phyloP scores from a whole-genome alignment of 805 yeast genomes.

The Ogataea trehaloabstinens region DNA sequence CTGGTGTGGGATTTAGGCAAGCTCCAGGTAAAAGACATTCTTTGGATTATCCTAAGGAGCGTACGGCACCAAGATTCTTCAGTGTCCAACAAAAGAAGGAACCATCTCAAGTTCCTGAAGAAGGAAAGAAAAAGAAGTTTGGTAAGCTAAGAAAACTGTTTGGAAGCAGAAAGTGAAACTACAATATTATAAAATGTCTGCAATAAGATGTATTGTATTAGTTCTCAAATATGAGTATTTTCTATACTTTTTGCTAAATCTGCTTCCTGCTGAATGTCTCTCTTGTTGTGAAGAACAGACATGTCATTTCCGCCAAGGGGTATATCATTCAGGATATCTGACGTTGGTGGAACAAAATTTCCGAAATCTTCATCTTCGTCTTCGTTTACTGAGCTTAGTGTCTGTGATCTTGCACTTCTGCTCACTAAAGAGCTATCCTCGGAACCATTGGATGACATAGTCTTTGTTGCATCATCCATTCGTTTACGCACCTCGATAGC shows the following conservation, averaged over 20 bases:
- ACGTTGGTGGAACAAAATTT: constrained; percentile 28
- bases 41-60: constrained; percentile 1
- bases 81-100: constrained; percentile 24
- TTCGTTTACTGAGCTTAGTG: constrained; percentile 18
- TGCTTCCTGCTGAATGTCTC: constrained; percentile 15
- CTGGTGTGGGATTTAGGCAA: not conserved
- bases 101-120: constrained; percentile 2
- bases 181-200: not conserved
- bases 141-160: constrained; percentile 35
- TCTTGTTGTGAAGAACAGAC: constrained; percentile 19
- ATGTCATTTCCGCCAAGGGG: constrained; percentile 22
- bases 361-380: constrained; percentile 37
- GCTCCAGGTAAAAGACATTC: not conserved
- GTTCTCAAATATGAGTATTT: constrained; percentile 1
- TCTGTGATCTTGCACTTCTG: constrained; percentile 20
- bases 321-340: constrained; percentile 22
- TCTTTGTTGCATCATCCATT: constrained; percentile 66
- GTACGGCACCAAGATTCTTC: constrained; percentile 20
- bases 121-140: constrained; percentile 32
- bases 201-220: constrained; percentile 1
- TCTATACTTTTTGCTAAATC: constrained; percentile 12
- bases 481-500: constrained; percentile 87
- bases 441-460: constrained; percentile 6
- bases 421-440: constrained; percentile 20
- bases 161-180: constrained; percentile 20